phyloP scores from a whole-genome alignment of 2,329 filamentous ascomycete genomes.

The Aureobasidium sp. region DNA sequence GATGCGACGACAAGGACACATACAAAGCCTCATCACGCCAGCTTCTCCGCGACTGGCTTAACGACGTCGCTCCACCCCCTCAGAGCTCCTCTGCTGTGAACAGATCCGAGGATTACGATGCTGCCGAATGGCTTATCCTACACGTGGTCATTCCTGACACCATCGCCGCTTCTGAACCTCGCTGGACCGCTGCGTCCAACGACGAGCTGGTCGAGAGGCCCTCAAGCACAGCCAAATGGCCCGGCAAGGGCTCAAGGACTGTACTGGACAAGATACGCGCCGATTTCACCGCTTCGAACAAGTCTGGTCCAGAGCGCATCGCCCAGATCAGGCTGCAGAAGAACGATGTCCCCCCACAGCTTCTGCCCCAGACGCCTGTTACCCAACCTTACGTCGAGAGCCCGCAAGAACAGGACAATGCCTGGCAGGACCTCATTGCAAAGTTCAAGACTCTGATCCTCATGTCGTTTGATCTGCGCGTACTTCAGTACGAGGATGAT shows the following conservation, averaged over 20 bases:
- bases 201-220: constrained; percentile 58
- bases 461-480: constrained; percentile 79
- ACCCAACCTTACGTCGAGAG: constrained; percentile 55
- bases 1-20: constrained; percentile 90
- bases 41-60: constrained; percentile 85
- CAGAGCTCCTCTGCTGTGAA: constrained; percentile 48
- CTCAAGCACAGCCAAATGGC: constrained; percentile 61
- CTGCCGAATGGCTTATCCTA: constrained; percentile 89
- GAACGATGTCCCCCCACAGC: constrained; percentile 36
- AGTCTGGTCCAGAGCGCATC: constrained; percentile 66
- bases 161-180: constrained; percentile 67
- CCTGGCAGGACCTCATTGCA: constrained; percentile 74
- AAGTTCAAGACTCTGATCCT: constrained; percentile 86
- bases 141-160: constrained; percentile 89
- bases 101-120: constrained; percentile 86
- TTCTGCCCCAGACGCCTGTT: constrained; percentile 38
- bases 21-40: constrained; percentile 77
- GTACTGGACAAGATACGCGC: constrained; percentile 81
- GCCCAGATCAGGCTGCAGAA: constrained; percentile 72
- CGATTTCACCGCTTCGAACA: constrained; percentile 78
- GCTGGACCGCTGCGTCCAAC: constrained; percentile 45
- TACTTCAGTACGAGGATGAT: constrained; percentile 93
- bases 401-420: constrained; percentile 67
- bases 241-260: constrained; percentile 67
- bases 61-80: constrained; percentile 57